A percentile compares a stretch with the other conserved stretches of the same genome.
phyloP scores from a whole-genome alignment of 352 stramenopile genomes.

The Globisporangium recalcitrans region DNA sequence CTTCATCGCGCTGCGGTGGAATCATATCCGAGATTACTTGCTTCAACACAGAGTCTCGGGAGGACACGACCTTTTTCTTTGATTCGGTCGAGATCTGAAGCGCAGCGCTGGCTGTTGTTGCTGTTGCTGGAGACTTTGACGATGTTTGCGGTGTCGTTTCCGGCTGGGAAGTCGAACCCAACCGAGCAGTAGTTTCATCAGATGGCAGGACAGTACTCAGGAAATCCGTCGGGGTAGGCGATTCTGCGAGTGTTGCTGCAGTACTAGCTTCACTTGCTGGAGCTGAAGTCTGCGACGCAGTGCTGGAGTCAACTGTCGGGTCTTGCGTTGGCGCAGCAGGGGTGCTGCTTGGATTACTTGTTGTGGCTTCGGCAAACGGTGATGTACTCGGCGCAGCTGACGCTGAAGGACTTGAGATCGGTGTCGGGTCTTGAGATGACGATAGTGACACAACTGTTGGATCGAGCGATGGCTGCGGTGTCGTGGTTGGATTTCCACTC shows the following conservation, averaged over 20 bases:
- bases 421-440: background rate
- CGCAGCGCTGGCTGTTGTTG: background rate
- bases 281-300: too few relatives aligned
- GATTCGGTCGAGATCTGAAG: constrained; percentile 10
- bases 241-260: background rate
- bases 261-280: background rate
- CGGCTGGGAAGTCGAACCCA: background rate
- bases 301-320: background rate
- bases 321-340: background rate
- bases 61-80: constrained; percentile 4
- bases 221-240: background rate
- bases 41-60: constrained; percentile 6
- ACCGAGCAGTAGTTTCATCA: background rate
- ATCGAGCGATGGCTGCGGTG: background rate
- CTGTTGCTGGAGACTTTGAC: constrained; percentile 4
- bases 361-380: constrained; percentile 5
- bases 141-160: background rate
- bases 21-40: background rate
- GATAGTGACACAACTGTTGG: background rate
- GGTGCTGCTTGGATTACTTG: background rate
- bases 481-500: background rate
- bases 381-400: constrained; percentile 1
- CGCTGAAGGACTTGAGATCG: background rate
- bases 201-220: constrained; percentile 8
- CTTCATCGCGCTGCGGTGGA: background rate